Base-by-base conservation (phyloP, 1,139 yeast species). In the Sugiyamaella japonica region DNA sequence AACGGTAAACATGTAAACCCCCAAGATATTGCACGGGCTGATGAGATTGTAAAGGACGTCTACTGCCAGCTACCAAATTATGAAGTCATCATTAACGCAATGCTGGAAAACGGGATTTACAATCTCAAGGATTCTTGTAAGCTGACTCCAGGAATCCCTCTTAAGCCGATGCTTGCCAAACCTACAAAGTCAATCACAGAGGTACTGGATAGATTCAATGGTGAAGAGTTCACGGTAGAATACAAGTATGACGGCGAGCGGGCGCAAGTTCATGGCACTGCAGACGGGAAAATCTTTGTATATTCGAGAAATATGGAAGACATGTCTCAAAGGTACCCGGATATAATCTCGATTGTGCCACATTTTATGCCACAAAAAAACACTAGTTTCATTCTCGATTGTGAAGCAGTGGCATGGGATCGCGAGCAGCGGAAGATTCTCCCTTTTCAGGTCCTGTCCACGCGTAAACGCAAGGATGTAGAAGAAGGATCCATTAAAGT, bases 361-460 rank as follows among this genome's bases (percentile, higher is more conserved):
- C 85, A 84, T 48, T 82, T 89, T 59, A 71, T 84, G 47, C 73
- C 71, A 25, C 71, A 74, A 1, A 66, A 63, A 3, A 73, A 78
- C 15, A 66, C 68, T 7, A 74, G 76, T 49, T 82, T 91, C 70
- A 89, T 93, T 56, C 71, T 93, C 55, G 99, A 93, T 69, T 89
- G 97, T 72, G 99, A 93, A 71, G 97, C 97, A 5, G 99, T 95
- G n/a, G 99, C 99, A 0, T 93, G 97, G 96, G 97, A 93, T 69
- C 76, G 85, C 56, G 84, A 77, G 48, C 76, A 79, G 17, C 71
- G 82, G 29, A 88, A 86, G 68, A 91, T 95, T 54, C 73, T 93
- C 55, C 99, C 99, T 0, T 93, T 93, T 71, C 99, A 93, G 70
- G 85, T 89, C 0, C 73, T 93, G 50, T 86, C 97, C 1, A 93